Conservation (phyloP, 2,329 filamentous ascomycete species). For the Cryphonectria carpinicola region DNA sequence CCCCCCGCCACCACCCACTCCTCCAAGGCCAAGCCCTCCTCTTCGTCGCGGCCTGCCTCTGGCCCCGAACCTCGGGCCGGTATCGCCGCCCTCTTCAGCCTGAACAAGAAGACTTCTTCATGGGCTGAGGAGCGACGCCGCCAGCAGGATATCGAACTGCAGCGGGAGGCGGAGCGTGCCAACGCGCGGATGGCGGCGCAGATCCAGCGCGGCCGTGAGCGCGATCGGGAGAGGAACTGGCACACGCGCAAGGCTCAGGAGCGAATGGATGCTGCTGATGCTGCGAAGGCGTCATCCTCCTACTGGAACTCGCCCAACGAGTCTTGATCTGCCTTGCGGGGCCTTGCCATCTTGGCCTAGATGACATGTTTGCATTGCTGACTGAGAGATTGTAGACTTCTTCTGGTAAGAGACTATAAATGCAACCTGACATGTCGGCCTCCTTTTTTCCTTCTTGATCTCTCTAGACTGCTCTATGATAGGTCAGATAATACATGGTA, state of each 20-base stretch:
- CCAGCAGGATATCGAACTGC: background rate
- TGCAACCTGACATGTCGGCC: background rate
- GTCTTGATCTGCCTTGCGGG: background rate
- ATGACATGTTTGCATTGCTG: background rate
- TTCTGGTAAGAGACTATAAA: background rate
- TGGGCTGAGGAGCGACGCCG: background rate
- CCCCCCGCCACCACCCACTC: background rate
- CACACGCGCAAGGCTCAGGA: conserved; percentile 14
- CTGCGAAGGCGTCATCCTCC: background rate
- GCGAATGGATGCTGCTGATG: background rate
- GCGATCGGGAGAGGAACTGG: conserved; percentile 13
- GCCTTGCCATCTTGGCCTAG: background rate
- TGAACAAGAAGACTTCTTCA: background rate
- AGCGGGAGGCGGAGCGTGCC: background rate
- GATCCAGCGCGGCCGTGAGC: conserved; percentile 16
- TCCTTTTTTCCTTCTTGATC: background rate
- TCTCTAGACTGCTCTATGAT: background rate
- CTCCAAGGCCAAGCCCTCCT: background rate
- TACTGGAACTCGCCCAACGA: background rate
- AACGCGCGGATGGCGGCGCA: conserved; percentile 3
- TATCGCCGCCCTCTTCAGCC: background rate
- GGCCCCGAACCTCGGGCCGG: background rate
- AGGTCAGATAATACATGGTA: background rate
- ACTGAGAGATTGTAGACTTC: background rate
- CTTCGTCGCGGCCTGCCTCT: background rate